phyloP scores from a whole-genome alignment of 108 stramenopile genomes.

The Cyclotella kingstonii region DNA sequence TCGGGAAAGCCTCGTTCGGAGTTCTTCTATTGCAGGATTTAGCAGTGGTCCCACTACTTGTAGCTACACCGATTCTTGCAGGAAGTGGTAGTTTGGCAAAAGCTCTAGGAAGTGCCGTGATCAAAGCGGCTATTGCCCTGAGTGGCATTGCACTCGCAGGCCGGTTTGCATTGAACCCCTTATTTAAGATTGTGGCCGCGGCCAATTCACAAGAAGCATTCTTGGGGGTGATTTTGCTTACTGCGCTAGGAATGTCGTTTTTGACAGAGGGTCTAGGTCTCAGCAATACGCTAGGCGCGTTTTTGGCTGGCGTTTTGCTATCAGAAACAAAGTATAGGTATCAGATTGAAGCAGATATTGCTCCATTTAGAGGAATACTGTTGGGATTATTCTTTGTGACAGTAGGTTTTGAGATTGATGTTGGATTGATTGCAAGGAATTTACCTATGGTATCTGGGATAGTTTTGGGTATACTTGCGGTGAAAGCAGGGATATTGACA shows the following conservation, averaged over 20 bases:
- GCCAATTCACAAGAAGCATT: conserved; percentile 92
- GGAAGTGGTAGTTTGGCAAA: conserved; percentile 82
- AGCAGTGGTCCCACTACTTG: conserved; percentile 94
- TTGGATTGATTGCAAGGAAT: conserved; percentile 68
- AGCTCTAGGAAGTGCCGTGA: conserved; percentile 79
- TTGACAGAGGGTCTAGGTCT: conserved; percentile 94
- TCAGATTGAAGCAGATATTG: conserved; percentile 95
- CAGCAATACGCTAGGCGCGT: conserved; percentile 95
- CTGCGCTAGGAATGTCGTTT: conserved; percentile 91
- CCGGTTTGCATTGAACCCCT: conserved; percentile 76
- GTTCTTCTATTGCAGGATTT: conserved; percentile 92
- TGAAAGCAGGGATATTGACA: conserved; percentile 81
- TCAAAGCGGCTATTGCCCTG: conserved; percentile 88
- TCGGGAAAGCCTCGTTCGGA: conserved; percentile 93
- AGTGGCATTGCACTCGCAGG: conserved; percentile 86
- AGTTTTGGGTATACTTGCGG: conserved; percentile 76
- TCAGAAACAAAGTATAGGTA: conserved; percentile 95
- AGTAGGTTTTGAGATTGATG: conserved; percentile 95
- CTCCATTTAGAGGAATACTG: conserved; percentile 92
- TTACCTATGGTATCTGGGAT: conserved; percentile 68
- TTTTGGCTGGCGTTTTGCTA: conserved; percentile 91
- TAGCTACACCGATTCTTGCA: conserved; percentile 91
- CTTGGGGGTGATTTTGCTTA: conserved; percentile 87
- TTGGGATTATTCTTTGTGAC: conserved; percentile 96
- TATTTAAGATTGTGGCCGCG: conserved; percentile 87